These are phyloP conservation scores for Diaporthe caulivora DNA, from an alignment of 2,329 filamentous ascomycete species.

Conservation along the genomic window DNA sequence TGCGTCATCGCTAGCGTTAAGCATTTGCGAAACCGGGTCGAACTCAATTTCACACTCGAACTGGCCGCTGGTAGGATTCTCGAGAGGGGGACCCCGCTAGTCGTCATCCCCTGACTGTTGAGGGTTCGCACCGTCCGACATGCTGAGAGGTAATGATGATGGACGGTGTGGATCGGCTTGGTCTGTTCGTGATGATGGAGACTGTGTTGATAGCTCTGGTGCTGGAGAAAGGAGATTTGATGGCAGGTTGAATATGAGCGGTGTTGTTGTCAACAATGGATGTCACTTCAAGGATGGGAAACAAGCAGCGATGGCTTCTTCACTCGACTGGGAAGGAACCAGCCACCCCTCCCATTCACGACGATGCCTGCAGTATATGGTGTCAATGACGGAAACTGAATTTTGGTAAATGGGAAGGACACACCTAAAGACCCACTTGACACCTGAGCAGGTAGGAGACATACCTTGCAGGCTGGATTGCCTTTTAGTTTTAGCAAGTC, in stretches of 20 bases:
- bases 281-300: neutral
- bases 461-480: too few relatives aligned
- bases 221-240: neutral
- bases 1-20: too few relatives aligned
- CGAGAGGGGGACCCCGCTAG: too few relatives aligned
- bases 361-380: too few relatives aligned
- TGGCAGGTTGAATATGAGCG: neutral
- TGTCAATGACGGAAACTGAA: too few relatives aligned
- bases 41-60: too few relatives aligned
- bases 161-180: neutral
- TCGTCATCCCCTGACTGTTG: neutral
- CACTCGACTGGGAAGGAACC: neutral
- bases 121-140: neutral
- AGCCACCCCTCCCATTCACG: neutral
- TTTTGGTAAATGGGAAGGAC: too few relatives aligned
- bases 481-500: too few relatives aligned
- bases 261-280: neutral
- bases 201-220: neutral
- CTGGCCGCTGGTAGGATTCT: too few relatives aligned
- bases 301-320: neutral
- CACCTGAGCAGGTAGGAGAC: too few relatives aligned
- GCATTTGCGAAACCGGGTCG: too few relatives aligned
- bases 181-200: neutral
- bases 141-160: neutral
- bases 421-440: too few relatives aligned